phyloP scores from a whole-genome alignment of 495 filamentous ascomycete genomes.

The Letharia lupina region DNA sequence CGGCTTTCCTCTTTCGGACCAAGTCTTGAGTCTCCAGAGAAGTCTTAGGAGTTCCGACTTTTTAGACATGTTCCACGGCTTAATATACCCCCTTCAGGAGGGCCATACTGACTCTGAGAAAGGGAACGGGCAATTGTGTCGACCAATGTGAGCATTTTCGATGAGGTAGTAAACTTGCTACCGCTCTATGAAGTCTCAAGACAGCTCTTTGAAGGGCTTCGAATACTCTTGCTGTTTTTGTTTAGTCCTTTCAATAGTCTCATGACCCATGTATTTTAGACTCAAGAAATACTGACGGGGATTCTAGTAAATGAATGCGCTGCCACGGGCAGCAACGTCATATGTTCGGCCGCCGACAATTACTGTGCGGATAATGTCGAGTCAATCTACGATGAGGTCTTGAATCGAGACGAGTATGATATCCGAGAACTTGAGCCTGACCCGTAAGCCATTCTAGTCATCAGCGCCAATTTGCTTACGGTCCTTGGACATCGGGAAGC shows the following conservation, averaged over 20 bases:
- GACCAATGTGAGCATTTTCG: conserved; percentile 34
- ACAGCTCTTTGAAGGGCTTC: background rate
- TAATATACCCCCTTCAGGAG: background rate
- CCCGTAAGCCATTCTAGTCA: conserved; percentile 26
- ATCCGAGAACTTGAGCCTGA: conserved; percentile 46
- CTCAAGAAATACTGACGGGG: background rate
- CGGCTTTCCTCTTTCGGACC: background rate
- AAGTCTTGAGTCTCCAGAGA: background rate
- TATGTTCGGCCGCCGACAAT: conserved; percentile 33
- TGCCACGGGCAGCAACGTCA: conserved; percentile 31
- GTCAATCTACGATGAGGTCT: conserved; percentile 30
- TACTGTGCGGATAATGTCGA: conserved; percentile 39
- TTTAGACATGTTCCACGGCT: background rate
- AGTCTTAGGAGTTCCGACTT: background rate
- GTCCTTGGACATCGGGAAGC: too few relatives aligned
- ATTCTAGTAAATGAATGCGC: conserved; percentile 38
- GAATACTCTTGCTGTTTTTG: background rate
- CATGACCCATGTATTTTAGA: background rate
- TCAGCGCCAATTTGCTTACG: background rate
- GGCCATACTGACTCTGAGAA: background rate
- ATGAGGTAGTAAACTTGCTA: background rate
- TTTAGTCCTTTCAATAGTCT: background rate
- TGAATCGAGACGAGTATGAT: conserved; percentile 55
- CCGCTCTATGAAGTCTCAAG: too few relatives aligned
- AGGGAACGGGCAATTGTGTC: conserved; percentile 50